Percentiles rank a stretch among this genome's conserved stretches.
Evolutionary conservation across 139 green algal genomes (phyloP).

Genomic region (Chlorella sp.): DNA sequence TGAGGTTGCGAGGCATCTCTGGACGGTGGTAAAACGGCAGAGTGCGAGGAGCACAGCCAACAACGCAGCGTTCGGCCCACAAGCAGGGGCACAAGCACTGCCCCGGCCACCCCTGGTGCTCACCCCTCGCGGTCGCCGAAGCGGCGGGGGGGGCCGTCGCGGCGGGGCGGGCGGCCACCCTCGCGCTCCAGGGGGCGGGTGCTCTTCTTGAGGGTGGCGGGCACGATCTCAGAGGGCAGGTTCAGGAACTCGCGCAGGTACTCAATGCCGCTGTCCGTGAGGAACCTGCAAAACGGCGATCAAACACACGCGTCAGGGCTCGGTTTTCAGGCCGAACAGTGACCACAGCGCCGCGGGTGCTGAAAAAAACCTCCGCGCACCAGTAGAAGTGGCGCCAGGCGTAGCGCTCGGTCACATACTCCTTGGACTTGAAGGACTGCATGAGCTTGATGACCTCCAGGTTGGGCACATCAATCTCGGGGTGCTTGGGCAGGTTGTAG

Average conservation of each 20-base stretch:
- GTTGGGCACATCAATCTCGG: conserved; percentile 94
- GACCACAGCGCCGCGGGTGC: no score
- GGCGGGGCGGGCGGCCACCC: conserved; percentile 25
- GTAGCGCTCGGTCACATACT: conserved; percentile 96
- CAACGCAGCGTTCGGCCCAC: no score
- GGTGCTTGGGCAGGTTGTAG: conserved; percentile 96
- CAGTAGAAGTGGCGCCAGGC: conserved; percentile 99
- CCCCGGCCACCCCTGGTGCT: no score
- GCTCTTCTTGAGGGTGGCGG: conserved; percentile 96
- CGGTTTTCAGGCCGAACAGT: no score
- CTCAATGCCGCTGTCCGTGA: conserved; percentile 98
- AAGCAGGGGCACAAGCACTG: no score
- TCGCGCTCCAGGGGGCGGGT: conserved; percentile 74
- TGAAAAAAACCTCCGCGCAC: no score
- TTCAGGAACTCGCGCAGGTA: conserved; percentile 99
- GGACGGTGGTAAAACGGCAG: no score
- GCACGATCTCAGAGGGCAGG: conserved; percentile 95
- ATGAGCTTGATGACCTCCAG: conserved; percentile 76
- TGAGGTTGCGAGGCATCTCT: no score
- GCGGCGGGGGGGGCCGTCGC: conserved; percentile 65
- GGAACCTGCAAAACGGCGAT: conserved; percentile 87
- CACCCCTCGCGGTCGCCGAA: conserved; percentile 58
- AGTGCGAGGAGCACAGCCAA: no score
- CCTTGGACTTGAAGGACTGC: conserved; percentile 96
- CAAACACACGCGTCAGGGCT: no score